Percentiles rank a stretch among this genome's conserved stretches.
phyloP scores from a whole-genome alignment of 2,329 filamentous ascomycete species.

The Arachnomyces sp. region DNA sequence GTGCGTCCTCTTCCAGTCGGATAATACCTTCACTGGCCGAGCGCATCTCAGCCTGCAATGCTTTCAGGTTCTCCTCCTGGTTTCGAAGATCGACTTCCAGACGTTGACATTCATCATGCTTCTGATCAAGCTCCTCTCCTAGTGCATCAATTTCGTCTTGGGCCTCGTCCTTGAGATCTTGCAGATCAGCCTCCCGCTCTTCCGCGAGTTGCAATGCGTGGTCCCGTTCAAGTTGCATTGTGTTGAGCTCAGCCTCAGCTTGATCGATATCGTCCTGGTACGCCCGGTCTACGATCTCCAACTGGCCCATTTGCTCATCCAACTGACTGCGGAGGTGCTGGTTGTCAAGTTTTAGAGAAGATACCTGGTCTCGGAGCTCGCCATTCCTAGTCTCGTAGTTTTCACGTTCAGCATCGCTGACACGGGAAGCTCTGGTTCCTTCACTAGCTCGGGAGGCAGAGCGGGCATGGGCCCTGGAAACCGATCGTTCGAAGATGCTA shows the following conservation, averaged over 20 bases:
- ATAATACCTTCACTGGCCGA: conserved; percentile 80
- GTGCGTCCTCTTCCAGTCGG: conserved; percentile 80
- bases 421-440: conserved; percentile 54
- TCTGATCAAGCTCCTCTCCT: conserved; percentile 60
- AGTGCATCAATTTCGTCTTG: conserved; percentile 51
- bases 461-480: conserved; percentile 69
- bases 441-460: conserved; percentile 67
- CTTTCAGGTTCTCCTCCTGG: conserved; percentile 76
- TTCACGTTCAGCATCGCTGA: conserved; percentile 70
- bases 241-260: conserved; percentile 69
- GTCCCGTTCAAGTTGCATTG: conserved; percentile 73
- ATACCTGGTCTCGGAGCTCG: conserved; percentile 76
- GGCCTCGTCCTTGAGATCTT: conserved; percentile 48
- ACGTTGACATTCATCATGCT: conserved; percentile 60
- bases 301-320: conserved; percentile 68
- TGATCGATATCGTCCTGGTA: conserved; percentile 76
- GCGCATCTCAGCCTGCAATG: conserved; percentile 90
- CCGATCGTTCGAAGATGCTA: conserved; percentile 88
- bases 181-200: conserved; percentile 46
- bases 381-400: conserved; percentile 78
- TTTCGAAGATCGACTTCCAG: conserved; percentile 65
- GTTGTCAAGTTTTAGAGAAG: conserved; percentile 76
- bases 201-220: conserved; percentile 70
- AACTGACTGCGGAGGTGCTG: conserved; percentile 80
- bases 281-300: conserved; percentile 62